Evolutionary conservation across 2,329 filamentous ascomycete species (phyloP), one percentile per base, ranked within the genome.

Genomic region (Mariannaea sp.): DNA sequence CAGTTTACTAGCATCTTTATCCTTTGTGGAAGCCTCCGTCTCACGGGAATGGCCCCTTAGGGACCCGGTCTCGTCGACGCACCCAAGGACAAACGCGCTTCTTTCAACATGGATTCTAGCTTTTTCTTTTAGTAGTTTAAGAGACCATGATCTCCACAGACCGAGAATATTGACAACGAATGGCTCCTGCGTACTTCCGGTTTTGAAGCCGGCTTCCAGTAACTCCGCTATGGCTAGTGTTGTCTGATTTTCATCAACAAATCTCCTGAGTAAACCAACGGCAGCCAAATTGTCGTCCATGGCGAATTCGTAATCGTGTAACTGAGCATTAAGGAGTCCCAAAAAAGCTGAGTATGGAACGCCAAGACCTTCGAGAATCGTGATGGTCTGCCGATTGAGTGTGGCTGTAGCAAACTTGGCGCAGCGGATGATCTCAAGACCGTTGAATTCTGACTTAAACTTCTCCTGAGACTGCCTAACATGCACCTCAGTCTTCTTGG

Each of bases 71-170:
- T 99, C 94, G 61, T 99, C 94, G 5, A 93, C 84, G 57, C 90
- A 92, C 3, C 93, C 94, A 6, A 97, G 81, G 0, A 97, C 79
- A 67, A 95, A 96, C 1, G 92, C 92, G 1, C 93, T 92, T 53
- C 93, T 74, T 6, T 91, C 85, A 8, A 99, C 81, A 2, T 85
- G 80, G 36, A 99, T 90, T 22, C 88, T 87, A 0, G 93, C 92
- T 64, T 97, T 97, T 62, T 97, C 92, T 63, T 96, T 97, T 14
- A 99, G 80, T 10, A 88, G 82, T 66, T 96, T 96, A 61, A 96
- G 83, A 1, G 88, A 90, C 89, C 90, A 97, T 1, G 90, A 84
- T 57, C 88, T 82, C 93, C 94, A 99, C 0, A 97, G 78, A 29
- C 85, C 82, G 9, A 99, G 75, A 7, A 96, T 71, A 1, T 91